These are phyloP conservation scores for Circinella umbellata DNA, from an alignment of 371 early-diverging fungal genomes.

Conservation along the genomic window DNA sequence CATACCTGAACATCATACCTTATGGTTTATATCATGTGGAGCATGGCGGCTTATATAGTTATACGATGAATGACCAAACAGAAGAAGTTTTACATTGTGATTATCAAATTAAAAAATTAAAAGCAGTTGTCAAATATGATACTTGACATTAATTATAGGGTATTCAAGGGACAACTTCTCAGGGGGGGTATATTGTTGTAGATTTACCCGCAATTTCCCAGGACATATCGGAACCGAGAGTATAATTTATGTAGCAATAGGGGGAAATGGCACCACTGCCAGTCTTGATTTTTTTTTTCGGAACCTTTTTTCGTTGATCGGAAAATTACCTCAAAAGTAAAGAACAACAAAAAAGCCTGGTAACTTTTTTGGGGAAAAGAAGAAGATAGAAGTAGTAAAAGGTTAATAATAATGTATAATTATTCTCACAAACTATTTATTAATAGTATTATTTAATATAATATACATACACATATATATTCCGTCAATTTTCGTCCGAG, in stretches of 20 bases:
- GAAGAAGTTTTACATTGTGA: too few species aligned
- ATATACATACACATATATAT: too few species aligned
- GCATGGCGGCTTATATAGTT: too few species aligned
- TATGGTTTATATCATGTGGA: too few species aligned
- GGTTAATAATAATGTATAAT: neutral
- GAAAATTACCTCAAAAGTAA: neutral
- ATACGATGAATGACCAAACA: too few species aligned
- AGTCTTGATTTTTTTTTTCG: neutral
- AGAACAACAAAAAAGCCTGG: neutral
- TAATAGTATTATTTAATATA: too few species aligned
- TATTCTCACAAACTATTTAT: too few species aligned
- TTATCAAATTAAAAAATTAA: too few species aligned
- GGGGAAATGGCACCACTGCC: neutral
- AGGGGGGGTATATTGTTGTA: neutral
- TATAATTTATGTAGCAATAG: neutral
- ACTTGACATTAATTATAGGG: too few species aligned
- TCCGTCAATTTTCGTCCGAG: too few species aligned
- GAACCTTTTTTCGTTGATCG: neutral
- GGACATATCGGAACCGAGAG: neutral
- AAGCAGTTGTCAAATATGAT: too few species aligned
- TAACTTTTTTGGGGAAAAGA: neutral
- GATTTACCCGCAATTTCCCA: conserved; percentile 3
- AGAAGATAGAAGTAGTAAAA: neutral
- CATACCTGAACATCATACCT: too few species aligned
- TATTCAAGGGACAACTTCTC: neutral